phyloP scores from a whole-genome alignment of 257 asterid species.

The Ilex aquifolium region DNA sequence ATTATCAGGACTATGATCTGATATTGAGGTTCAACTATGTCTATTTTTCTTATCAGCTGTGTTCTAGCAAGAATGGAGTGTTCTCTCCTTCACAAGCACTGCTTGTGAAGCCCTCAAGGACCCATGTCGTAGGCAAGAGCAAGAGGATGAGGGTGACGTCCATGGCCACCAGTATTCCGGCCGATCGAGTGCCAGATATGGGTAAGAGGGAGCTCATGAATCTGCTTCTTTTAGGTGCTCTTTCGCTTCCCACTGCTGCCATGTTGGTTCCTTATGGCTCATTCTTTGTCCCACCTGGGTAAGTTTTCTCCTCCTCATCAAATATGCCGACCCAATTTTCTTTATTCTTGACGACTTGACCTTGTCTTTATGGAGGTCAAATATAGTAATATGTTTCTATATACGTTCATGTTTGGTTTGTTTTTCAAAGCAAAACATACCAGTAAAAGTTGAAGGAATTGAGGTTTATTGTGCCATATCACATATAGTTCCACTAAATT shows the following conservation, averaged over 20 bases:
- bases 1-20: no score
- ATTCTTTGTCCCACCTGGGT: slow-evolving; percentile 95
- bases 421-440: no score
- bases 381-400: no score
- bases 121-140: slow-evolving; percentile 9
- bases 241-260: slow-evolving; percentile 60
- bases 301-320: neutral
- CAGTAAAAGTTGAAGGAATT: no score
- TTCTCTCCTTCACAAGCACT: slow-evolving; percentile 29
- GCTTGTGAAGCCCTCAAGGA: slow-evolving; percentile 24
- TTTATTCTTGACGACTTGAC: no score
- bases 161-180: slow-evolving; percentile 86
- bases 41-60: slow-evolving; percentile 30
- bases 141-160: slow-evolving; percentile 54
- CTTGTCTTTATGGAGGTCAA: no score
- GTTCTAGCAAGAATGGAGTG: slow-evolving; percentile 57
- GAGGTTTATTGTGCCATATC: no score
- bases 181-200: slow-evolving; percentile 94
- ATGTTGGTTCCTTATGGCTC: slow-evolving; percentile 75
- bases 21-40: no score
- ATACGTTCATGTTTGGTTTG: no score
- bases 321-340: no score
- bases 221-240: slow-evolving; percentile 66
- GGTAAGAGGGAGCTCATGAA: slow-evolving; percentile 80
- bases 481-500: no score